These are phyloP conservation scores for Arthrobotrys pseudoclavata DNA, from an alignment of 2,329 filamentous ascomycete species.

Conservation along the genomic window DNA sequence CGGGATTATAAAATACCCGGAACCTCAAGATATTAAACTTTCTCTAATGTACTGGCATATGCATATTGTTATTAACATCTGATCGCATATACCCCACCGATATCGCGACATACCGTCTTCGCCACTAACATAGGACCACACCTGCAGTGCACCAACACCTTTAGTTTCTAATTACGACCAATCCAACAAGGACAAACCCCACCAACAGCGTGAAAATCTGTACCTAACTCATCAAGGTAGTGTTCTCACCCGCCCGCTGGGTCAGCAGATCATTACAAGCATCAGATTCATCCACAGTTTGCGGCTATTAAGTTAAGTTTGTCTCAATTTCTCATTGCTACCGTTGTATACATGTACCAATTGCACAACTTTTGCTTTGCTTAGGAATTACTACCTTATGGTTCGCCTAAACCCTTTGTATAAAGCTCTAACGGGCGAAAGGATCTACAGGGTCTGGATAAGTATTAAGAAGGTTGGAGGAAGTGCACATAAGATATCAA, in stretches of 20 bases:
- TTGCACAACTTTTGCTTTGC: not conserved
- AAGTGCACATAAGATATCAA: not conserved
- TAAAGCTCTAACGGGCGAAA: not conserved
- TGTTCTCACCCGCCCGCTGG: not conserved
- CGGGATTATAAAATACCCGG: not conserved
- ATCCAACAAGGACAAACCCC: not conserved
- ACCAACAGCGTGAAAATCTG: conserved; percentile 13
- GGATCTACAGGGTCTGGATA: conserved; percentile 11
- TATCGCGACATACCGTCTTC: not conserved
- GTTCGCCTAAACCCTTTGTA: not conserved
- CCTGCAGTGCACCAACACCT: not conserved
- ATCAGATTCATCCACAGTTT: not conserved
- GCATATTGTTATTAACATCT: not conserved
- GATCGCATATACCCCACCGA: not conserved
- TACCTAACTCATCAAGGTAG: not conserved
- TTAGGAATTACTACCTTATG: not conserved
- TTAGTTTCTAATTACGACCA: conserved; percentile 1
- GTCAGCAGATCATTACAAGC: conserved; percentile 13
- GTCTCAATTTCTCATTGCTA: not conserved
- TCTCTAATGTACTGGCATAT: not conserved
- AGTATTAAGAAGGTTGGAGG: conserved; percentile 4
- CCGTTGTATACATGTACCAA: conserved; percentile 11
- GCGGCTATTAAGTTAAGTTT: not conserved
- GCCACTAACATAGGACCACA: not conserved
- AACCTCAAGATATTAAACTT: not conserved